A percentile compares a stretch with the other conserved stretches of the same genome.
phyloP scores from a whole-genome alignment of 495 filamentous ascomycete species.

The Penicillium silybi region DNA sequence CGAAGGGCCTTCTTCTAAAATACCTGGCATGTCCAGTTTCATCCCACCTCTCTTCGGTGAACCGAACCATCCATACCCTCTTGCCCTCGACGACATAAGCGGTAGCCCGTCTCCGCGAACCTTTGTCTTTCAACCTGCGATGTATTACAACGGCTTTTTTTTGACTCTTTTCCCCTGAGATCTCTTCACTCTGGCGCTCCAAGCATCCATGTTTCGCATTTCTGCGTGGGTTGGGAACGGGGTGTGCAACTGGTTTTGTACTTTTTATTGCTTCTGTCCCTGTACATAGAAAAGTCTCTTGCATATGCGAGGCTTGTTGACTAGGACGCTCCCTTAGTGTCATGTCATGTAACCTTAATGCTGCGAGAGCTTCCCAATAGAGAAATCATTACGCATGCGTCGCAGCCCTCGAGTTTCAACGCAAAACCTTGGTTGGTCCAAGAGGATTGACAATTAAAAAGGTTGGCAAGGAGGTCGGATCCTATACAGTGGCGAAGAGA shows the following conservation, averaged over 20 bases:
- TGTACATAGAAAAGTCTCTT: constrained; percentile 49
- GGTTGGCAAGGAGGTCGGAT: neutral
- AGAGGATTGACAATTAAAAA: neutral
- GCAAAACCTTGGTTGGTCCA: neutral
- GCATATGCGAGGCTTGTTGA: constrained; percentile 34
- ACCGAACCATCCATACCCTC: constrained; percentile 27
- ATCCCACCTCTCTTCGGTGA: constrained; percentile 16
- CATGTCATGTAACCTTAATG: constrained; percentile 33
- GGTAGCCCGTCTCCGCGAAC: constrained; percentile 22
- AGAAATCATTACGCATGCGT: constrained; percentile 17
- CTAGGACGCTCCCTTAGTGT: constrained; percentile 24
- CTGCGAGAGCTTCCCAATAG: constrained; percentile 31
- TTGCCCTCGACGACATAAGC: constrained; percentile 29
- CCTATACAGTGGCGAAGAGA: neutral
- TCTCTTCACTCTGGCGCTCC: constrained; percentile 50
- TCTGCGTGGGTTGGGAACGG: constrained; percentile 42
- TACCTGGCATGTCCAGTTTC: constrained; percentile 11
- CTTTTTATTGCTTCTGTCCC: constrained; percentile 31
- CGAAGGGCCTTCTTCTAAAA: constrained; percentile 54
- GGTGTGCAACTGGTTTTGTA: constrained; percentile 47
- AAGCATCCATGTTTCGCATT: constrained; percentile 46
- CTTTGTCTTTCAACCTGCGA: constrained; percentile 30
- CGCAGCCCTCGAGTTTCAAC: neutral
- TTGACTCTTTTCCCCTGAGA: constrained; percentile 25
- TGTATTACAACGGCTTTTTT: constrained; percentile 45